Evolutionary conservation across 108 stramenopile genomes (phyloP).

Genomic region (Nannochloropsis salina): DNA sequence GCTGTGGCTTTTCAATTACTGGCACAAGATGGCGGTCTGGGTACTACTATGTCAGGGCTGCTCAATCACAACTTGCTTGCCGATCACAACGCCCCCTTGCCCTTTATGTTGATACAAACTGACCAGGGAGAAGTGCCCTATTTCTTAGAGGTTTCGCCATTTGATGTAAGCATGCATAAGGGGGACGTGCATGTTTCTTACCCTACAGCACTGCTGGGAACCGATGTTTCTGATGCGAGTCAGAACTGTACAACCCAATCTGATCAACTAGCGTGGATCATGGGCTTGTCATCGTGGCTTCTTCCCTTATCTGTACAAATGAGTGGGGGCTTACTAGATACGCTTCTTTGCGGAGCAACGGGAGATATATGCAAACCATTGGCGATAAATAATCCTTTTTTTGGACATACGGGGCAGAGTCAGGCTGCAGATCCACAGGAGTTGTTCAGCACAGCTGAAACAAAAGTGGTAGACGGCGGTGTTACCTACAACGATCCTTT

Average conservation of each 20-base stretch:
- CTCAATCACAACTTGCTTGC: neutral
- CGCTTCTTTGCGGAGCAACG: neutral
- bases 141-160: conserved; percentile 16
- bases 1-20: neutral
- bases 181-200: neutral
- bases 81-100: neutral
- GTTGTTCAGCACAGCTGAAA: neutral
- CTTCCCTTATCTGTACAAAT: neutral
- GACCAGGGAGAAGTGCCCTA: neutral
- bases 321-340: neutral
- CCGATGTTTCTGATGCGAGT: neutral
- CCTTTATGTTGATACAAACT: neutral
- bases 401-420: neutral
- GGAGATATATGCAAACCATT: neutral
- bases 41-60: neutral
- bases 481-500: neutral
- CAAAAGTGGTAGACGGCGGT: neutral
- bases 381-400: neutral
- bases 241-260: neutral
- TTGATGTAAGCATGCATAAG: neutral
- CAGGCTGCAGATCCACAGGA: neutral
- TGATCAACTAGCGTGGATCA: neutral
- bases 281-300: neutral
- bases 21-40: neutral
- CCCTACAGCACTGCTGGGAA: conserved; percentile 16